phyloP scores from a whole-genome alignment of 1,284 basidiomycete genomes.

The Meripilus lineatus region DNA sequence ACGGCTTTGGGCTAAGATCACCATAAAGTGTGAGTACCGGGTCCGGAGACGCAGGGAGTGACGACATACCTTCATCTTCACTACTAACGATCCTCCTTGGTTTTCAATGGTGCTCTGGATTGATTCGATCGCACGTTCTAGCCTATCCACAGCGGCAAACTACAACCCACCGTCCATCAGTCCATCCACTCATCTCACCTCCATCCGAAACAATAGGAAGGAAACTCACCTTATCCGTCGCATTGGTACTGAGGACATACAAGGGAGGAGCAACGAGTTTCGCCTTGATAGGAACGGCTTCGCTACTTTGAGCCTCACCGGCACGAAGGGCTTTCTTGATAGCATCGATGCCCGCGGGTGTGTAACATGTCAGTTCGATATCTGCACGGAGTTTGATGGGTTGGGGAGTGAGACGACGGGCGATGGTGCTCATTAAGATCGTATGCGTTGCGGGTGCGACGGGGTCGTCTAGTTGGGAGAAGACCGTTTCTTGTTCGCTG shows the following conservation, averaged over 20 bases:
- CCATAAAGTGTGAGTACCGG: not conserved
- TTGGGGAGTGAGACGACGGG: conserved; percentile 93
- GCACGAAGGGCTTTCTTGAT: conserved; percentile 90
- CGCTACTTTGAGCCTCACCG: conserved; percentile 85
- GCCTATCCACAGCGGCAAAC: conserved; percentile 86
- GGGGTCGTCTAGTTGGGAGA: conserved; percentile 63
- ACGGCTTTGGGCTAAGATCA: conserved; percentile 83
- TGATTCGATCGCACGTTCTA: conserved; percentile 90
- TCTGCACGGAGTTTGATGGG: conserved; percentile 99
- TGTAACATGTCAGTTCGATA: conserved; percentile 97
- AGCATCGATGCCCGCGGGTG: conserved; percentile 95
- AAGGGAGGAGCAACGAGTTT: conserved; percentile 95
- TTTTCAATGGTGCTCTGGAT: conserved; percentile 85
- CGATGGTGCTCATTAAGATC: conserved; percentile 84
- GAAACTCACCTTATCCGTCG: conserved; percentile 82
- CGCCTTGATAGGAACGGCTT: conserved; percentile 94
- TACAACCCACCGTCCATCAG: conserved; percentile 21
- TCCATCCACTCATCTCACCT: conserved; percentile 4
- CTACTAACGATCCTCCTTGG: conserved; percentile 80
- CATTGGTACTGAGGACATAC: conserved; percentile 94
- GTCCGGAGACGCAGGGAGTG: not conserved
- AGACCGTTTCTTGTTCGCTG: conserved; percentile 87
- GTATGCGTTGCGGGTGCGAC: conserved; percentile 58
- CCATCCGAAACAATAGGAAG: not conserved
- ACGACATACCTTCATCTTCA: conserved; percentile 89